phyloP scores from a whole-genome alignment of 352 stramenopile genomes.

The Pilasporangium apinafurcum region DNA sequence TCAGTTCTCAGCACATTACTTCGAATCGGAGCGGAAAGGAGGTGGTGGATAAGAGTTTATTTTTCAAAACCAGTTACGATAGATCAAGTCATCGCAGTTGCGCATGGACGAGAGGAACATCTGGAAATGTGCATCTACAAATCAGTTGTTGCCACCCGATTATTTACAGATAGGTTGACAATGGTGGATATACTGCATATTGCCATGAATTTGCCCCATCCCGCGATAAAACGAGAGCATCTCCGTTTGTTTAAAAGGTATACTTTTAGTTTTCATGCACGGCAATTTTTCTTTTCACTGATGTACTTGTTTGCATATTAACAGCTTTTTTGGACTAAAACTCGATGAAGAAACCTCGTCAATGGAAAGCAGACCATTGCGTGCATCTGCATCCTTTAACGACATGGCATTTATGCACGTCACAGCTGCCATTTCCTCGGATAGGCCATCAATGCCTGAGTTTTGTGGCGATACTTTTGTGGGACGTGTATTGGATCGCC shows the following conservation, averaged over 20 bases:
- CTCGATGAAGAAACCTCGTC: background rate
- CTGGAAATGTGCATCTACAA: slow-evolving; percentile 40
- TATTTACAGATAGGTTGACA: slow-evolving; percentile 22
- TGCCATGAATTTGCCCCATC: slow-evolving; percentile 9
- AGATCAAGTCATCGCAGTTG: slow-evolving; percentile 19
- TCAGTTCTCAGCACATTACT: background rate
- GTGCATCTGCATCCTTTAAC: background rate
- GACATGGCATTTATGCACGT: slow-evolving; percentile 1
- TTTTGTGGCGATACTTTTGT: background rate
- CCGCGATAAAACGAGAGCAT: slow-evolving; percentile 18
- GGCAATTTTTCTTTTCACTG: too few relatives aligned
- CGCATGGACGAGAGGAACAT: slow-evolving; percentile 12
- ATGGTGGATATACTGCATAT: slow-evolving; percentile 18
- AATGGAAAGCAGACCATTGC: too few relatives aligned
- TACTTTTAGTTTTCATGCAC: too few relatives aligned
- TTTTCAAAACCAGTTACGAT: slow-evolving; percentile 29
- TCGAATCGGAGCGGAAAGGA: slow-evolving; percentile 4
- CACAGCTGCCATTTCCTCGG: too few relatives aligned
- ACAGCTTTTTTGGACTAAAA: too few relatives aligned
- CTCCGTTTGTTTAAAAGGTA: slow-evolving; percentile 47
- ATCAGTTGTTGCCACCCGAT: slow-evolving; percentile 25
- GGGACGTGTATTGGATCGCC: background rate
- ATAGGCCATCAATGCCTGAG: background rate
- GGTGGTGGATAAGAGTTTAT: slow-evolving; percentile 66
- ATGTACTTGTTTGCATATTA: too few relatives aligned